These are phyloP conservation scores for Thecaphora thlaspeos DNA, from an alignment of 1,284 basidiomycete species.

Conservation along the genomic window DNA sequence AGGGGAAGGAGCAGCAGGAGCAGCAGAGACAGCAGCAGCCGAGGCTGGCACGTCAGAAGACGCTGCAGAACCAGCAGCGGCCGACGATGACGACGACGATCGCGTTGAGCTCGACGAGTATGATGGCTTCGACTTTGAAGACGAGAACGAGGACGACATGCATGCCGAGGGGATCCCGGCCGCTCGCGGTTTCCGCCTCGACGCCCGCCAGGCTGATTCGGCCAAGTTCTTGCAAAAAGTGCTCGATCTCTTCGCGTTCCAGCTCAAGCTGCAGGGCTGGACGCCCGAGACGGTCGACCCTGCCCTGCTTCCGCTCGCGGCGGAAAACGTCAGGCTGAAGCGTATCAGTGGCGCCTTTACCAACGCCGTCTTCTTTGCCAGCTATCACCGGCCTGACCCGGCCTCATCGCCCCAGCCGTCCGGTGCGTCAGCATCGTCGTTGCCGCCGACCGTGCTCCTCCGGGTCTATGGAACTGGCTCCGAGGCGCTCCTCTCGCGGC, in stretches of 20 bases:
- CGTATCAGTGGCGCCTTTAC: constrained; percentile 53
- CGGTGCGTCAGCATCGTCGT: not conserved
- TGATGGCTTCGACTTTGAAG: constrained; percentile 40
- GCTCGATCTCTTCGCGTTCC: constrained; percentile 39
- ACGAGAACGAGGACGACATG: constrained; percentile 56
- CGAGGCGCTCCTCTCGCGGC: constrained; percentile 48
- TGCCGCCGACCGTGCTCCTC: constrained; percentile 50
- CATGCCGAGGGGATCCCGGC: constrained; percentile 55
- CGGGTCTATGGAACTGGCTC: constrained; percentile 53
- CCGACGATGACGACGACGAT: constrained; percentile 15
- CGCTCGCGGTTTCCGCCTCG: constrained; percentile 47
- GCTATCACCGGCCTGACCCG: constrained; percentile 21
- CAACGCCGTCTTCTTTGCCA: constrained; percentile 56
- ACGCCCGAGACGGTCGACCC: constrained; percentile 27
- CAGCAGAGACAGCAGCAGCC: no score
- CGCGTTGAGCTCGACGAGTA: constrained; percentile 12
- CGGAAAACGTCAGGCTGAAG: constrained; percentile 33
- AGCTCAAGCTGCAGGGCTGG: constrained; percentile 47
- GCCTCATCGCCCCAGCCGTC: not conserved
- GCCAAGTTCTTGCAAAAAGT: constrained; percentile 36
- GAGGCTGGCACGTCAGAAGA: no score
- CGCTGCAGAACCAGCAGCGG: no score
- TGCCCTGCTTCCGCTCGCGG: constrained; percentile 29
- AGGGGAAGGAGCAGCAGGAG: no score
- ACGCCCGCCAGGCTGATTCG: constrained; percentile 42